These are phyloP conservation scores for Hypomyces perniciosus DNA, from an alignment of 2,329 filamentous ascomycete genomes.

Conservation along the genomic window DNA sequence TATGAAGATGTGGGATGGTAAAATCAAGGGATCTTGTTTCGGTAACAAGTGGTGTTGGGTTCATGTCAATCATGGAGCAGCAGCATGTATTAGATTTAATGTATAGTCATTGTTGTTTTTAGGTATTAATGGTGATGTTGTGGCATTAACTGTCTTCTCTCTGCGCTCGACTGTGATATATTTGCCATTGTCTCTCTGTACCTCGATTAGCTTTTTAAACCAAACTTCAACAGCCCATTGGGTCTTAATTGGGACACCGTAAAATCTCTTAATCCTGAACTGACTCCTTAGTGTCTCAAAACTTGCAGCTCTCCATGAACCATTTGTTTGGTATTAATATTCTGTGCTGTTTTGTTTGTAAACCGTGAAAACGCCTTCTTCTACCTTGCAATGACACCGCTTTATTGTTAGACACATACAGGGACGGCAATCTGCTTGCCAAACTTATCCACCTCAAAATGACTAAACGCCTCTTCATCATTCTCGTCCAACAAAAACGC, in stretches of 20 bases:
- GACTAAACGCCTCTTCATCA: constrained; percentile 39
- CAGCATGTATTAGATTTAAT: constrained; percentile 4
- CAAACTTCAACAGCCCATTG: too few relatives aligned
- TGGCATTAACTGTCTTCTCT: background rate
- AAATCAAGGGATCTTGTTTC: background rate
- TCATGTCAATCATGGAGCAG: background rate
- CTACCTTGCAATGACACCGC: too few relatives aligned
- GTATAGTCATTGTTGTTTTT: background rate
- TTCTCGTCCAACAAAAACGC: constrained; percentile 32
- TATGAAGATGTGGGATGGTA: background rate
- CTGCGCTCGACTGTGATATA: too few relatives aligned
- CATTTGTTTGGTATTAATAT: background rate
- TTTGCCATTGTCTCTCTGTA: too few relatives aligned
- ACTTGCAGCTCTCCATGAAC: background rate
- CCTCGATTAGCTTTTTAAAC: too few relatives aligned
- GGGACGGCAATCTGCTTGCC: constrained; percentile 32
- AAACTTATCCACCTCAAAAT: constrained; percentile 34
- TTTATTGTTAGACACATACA: constrained; percentile 19
- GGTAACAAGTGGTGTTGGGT: background rate
- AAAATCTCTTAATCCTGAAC: too few relatives aligned
- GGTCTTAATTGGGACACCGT: too few relatives aligned
- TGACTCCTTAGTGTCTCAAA: background rate
- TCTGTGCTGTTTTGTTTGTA: background rate
- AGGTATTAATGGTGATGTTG: background rate
- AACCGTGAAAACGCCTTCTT: background rate